A percentile compares a stretch with the other conserved stretches of the same genome.
Evolutionary conservation across 768 basidiomycete species (phyloP).

Genomic region (Mrakia frigida): DNA sequence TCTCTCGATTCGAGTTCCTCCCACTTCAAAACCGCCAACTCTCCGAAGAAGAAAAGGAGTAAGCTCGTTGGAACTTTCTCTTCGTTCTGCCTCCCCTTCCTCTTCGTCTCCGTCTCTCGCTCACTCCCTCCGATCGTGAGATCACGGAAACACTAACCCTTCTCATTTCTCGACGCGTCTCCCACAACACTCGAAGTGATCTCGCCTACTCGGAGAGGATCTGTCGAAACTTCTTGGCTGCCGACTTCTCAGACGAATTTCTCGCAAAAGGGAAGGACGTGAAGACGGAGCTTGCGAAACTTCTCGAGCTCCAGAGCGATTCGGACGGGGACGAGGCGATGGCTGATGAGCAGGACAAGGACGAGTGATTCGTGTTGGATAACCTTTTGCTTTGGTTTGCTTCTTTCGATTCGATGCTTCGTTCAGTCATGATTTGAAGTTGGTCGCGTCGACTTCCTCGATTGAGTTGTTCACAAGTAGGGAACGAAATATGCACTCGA

Average conservation of each 20-base stretch:
- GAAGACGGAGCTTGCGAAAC: slow-evolving; percentile 7
- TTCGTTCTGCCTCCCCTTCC: background rate
- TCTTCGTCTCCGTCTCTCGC: background rate
- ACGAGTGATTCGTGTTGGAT: too few relatives aligned
- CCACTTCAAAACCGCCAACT: slow-evolving; percentile 21
- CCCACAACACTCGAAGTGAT: slow-evolving; percentile 3
- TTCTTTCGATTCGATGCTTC: too few relatives aligned
- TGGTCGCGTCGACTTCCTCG: too few relatives aligned
- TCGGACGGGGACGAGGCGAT: background rate
- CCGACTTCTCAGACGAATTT: background rate
- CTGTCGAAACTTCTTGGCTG: slow-evolving; percentile 10
- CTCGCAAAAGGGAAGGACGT: slow-evolving; percentile 6
- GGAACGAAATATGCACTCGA: too few relatives aligned
- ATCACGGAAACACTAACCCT: background rate
- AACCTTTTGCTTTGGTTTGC: too few relatives aligned
- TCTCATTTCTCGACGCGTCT: background rate
- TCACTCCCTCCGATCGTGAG: background rate
- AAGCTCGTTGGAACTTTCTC: background rate
- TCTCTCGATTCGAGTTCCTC: slow-evolving; percentile 27
- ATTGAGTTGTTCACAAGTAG: too few relatives aligned
- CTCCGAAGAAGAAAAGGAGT: slow-evolving; percentile 9
- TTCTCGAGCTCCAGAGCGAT: background rate
- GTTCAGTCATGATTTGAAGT: too few relatives aligned
- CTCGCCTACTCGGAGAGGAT: slow-evolving; percentile 10
- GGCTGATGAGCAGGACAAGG: background rate